Base-by-base conservation (phyloP, 2,329 filamentous ascomycete genomes). In the Cladosporium sphaerospermum region DNA sequence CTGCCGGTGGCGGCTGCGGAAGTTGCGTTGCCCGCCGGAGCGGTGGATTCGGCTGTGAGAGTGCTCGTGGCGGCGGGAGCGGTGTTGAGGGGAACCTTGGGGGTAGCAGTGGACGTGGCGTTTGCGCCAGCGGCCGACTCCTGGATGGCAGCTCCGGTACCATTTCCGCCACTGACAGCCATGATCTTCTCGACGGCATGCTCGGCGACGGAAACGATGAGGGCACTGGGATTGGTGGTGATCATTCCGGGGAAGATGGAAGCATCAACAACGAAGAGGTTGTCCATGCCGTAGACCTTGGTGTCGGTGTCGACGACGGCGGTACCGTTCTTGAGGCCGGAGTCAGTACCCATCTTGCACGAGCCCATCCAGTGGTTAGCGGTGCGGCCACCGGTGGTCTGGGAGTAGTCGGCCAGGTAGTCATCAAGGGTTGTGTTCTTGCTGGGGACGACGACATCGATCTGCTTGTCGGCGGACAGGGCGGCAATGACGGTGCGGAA, bases 181-280 rank as follows among this genome's bases (percentile, higher is more conserved):
- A 80, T 60, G 55, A 79, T 79, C 59, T 69, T 76, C 59, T 74
- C 73, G 4, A 76, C 76, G 8, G 82, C 82, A 40, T 77, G 76
- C 72, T 87, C 84, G 14, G 83, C 79, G 14, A 78, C 81, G 34
- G 82, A 75, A 64, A 86, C 82, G 59, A 86, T 80, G 37, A 81
- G 78, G 1, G 82, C 78, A 45, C 81, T 79, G 1, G 85, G 85
- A 69, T 89, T 89, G 14, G 83, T 81, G 0, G 82, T 83, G 2
- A 83, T 76, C 59, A 86, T 79, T 57, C 85, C 84, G 0, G 85
- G 84, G 71, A 86, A 85, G 62, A 88, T 83, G 56, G 78, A 80
- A 0, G 80, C 84, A 61, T 88, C 84, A 3, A 87, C 81, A 11
- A 86, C 79, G 61, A 83, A 85, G 42, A 86, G 71, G 68, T 86